phyloP scores from a whole-genome alignment of 768 basidiomycete species.

The Tephrocybe sp. region DNA sequence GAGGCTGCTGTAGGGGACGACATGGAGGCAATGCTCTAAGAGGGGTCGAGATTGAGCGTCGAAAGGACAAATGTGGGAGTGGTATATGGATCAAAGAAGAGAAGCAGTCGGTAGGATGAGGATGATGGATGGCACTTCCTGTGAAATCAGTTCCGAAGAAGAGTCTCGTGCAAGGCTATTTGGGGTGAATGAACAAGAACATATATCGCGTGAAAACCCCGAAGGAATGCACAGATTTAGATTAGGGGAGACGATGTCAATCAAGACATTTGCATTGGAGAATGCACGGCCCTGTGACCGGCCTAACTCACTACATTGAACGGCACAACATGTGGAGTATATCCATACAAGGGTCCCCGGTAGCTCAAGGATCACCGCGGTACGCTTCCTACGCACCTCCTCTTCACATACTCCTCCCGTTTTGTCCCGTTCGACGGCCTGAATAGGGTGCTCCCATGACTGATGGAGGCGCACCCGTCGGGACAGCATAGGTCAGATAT shows the following conservation, averaged over 20 bases:
- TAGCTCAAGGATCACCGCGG: neutral
- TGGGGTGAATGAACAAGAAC: constrained; percentile 5
- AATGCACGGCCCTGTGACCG: constrained; percentile 9
- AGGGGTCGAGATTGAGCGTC: neutral
- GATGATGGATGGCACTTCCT: constrained; percentile 2
- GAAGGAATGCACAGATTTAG: neutral
- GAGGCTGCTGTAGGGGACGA: constrained; percentile 16
- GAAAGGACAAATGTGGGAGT: neutral
- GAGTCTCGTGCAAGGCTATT: neutral
- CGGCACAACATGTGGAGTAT: constrained; percentile 3
- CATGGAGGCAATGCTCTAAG: constrained; percentile 4
- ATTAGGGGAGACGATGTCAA: constrained; percentile 11
- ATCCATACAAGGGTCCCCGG: neutral
- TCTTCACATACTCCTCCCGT: constrained; percentile 5
- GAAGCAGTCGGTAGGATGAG: constrained; percentile 5
- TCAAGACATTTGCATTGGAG: constrained; percentile 13
- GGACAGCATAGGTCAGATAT: neutral
- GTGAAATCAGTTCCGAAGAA: constrained; percentile 5
- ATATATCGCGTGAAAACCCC: constrained; percentile 14
- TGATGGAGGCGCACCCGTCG: constrained; percentile 5
- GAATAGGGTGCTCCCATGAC: constrained; percentile 6
- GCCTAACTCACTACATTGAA: constrained; percentile 4
- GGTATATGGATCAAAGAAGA: constrained; percentile 9
- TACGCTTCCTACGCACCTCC: neutral
- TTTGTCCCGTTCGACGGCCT: constrained; percentile 5